phyloP scores from a whole-genome alignment of 2,329 filamentous ascomycete species.

The Lachnellula arida region DNA sequence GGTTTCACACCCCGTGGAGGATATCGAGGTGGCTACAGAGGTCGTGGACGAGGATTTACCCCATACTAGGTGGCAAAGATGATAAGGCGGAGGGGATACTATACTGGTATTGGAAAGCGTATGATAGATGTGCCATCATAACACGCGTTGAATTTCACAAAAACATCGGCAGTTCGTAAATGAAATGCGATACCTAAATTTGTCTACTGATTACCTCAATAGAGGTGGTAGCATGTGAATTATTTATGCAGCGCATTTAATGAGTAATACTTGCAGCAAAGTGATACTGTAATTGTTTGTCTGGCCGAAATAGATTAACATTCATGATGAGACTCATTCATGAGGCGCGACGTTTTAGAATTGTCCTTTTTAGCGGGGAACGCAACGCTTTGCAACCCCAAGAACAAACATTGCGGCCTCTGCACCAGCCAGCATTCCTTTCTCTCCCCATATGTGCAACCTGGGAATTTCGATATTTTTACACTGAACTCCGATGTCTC shows the following conservation, averaged over 20 bases:
- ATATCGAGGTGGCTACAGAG: conserved; percentile 56
- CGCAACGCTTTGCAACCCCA: conserved; percentile 9
- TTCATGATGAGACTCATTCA: conserved; percentile 2
- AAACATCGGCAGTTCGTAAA: conserved; percentile 1
- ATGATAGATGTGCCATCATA: conserved; percentile 13
- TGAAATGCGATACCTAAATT: neutral
- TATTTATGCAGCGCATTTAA: too few relatives aligned
- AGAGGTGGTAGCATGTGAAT: too few relatives aligned
- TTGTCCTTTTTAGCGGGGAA: conserved; percentile 14
- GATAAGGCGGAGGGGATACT: neutral
- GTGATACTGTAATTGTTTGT: too few relatives aligned
- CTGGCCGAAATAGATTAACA: too few relatives aligned
- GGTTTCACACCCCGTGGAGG: conserved; percentile 43
- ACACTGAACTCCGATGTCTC: too few relatives aligned
- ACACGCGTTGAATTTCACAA: conserved; percentile 8
- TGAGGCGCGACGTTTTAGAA: conserved; percentile 1
- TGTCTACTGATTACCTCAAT: neutral
- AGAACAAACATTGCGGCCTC: too few relatives aligned
- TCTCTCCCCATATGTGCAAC: too few relatives aligned
- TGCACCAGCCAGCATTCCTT: too few relatives aligned
- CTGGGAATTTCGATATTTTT: too few relatives aligned
- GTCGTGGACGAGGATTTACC: conserved; percentile 55
- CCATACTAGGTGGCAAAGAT: conserved; percentile 49
- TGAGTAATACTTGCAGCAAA: too few relatives aligned
- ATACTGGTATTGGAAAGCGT: conserved; percentile 16